Evolutionary conservation across 2,329 filamentous ascomycete genomes (phyloP).

Genomic region (Claviceps quebecensis): DNA sequence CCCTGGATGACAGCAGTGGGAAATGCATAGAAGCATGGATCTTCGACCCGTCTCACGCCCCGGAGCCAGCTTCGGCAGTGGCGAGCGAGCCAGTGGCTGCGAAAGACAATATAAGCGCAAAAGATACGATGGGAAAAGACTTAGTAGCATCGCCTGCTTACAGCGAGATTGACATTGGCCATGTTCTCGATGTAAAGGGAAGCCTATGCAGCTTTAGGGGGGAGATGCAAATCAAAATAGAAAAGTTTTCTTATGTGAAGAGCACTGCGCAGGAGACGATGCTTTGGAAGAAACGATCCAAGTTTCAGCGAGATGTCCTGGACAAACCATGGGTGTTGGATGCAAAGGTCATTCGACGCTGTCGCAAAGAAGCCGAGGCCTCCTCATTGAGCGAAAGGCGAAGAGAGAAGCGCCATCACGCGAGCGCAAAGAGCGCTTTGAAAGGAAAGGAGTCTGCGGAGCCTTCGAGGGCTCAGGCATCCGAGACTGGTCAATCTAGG

Average conservation of each 20-base stretch:
- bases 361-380: constrained; percentile 32
- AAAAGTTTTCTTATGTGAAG: constrained; percentile 32
- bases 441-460: background rate
- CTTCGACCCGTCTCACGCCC: constrained; percentile 1
- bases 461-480: background rate
- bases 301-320: constrained; percentile 37
- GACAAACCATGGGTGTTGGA: constrained; percentile 40
- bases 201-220: constrained; percentile 32
- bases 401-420: constrained; percentile 14
- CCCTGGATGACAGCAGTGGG: constrained; percentile 53
- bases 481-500: background rate
- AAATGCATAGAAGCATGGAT: constrained; percentile 35
- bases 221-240: constrained; percentile 36
- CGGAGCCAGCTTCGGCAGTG: background rate
- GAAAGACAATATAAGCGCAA: background rate
- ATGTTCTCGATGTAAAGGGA: constrained; percentile 44
- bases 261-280: constrained; percentile 42
- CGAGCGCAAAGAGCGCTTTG: constrained; percentile 4
- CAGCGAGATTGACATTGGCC: constrained; percentile 33
- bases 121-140: no score
- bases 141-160: constrained; percentile 8
- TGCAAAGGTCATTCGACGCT: constrained; percentile 32
- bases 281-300: constrained; percentile 42
- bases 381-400: constrained; percentile 14
- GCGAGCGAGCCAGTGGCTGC: background rate